Evolutionary conservation across 176 grass and related monocot species (phyloP).

Genomic region (Oryza australiensis): DNA sequence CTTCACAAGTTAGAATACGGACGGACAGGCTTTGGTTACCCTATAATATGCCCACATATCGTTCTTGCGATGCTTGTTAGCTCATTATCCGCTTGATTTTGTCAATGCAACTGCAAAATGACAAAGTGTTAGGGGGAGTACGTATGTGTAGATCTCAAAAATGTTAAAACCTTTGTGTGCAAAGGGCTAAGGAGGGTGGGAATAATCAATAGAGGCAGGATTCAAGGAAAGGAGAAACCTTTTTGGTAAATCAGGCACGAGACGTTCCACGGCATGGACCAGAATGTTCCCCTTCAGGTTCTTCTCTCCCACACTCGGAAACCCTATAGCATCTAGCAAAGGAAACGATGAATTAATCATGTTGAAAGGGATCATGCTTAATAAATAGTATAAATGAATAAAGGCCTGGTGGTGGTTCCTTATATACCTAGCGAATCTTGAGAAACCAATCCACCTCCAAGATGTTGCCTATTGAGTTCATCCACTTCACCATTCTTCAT

Average conservation of each 20-base stretch:
- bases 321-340: conserved; percentile 26
- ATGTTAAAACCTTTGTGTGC: not conserved
- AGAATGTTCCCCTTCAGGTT: conserved; percentile 38
- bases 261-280: conserved; percentile 41
- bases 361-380: not conserved
- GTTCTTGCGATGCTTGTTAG: not conserved
- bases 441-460: conserved; percentile 33
- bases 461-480: conserved; percentile 36
- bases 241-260: conserved; percentile 53
- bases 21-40: not conserved
- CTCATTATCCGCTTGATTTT: conserved; percentile 45
- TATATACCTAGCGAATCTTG: conserved; percentile 30
- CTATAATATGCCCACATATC: not conserved
- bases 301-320: conserved; percentile 1
- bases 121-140: conserved; percentile 11
- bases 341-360: conserved; percentile 23
- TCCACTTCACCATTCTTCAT: conserved; percentile 35
- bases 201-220: not conserved
- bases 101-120: conserved; percentile 44
- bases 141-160: not conserved
- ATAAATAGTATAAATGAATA: not conserved
- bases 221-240: conserved; percentile 20
- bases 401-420: not conserved
- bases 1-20: not conserved
- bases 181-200: not conserved